These are phyloP conservation scores for Penicillium thymicola DNA, from an alignment of 2,329 filamentous ascomycete species.

Conservation along the genomic window DNA sequence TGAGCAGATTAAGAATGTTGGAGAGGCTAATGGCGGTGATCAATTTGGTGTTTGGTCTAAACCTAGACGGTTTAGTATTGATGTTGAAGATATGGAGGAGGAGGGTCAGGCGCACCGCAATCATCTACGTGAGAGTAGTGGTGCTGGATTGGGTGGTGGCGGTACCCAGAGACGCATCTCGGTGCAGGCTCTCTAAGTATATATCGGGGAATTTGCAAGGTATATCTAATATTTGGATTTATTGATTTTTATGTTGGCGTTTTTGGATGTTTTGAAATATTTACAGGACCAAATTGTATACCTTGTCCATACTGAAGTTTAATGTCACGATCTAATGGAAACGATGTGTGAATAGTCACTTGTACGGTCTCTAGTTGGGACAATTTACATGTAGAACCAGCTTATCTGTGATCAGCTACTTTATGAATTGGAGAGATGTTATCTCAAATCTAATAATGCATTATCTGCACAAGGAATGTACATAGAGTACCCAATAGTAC, in stretches of 20 bases:
- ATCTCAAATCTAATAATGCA: neutral
- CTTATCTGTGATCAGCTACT: neutral
- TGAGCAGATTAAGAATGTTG: constrained; percentile 21
- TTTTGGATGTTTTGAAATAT: neutral
- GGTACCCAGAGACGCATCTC: constrained; percentile 23
- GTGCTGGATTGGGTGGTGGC: constrained; percentile 27
- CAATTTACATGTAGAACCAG: neutral
- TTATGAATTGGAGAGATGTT: neutral
- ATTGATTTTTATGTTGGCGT: constrained; percentile 4
- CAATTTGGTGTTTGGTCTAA: constrained; percentile 32
- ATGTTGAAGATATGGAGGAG: constrained; percentile 31
- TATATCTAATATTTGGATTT: neutral
- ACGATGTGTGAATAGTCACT: neutral
- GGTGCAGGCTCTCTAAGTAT: constrained; percentile 21
- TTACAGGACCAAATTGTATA: constrained; percentile 7
- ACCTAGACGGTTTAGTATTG: constrained; percentile 33
- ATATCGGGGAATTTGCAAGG: neutral
- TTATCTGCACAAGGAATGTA: neutral
- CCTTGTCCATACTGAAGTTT: neutral
- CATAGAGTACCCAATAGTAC: neutral
- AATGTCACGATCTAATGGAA: neutral
- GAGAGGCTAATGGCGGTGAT: constrained; percentile 21
- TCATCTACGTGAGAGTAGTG: constrained; percentile 31
- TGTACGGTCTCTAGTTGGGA: neutral
- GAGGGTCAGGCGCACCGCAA: constrained; percentile 27